Evolutionary conservation across 106 monocot species (phyloP), one percentile per base, ranked within the genome.

Genomic region (Chionographis japonica): DNA sequence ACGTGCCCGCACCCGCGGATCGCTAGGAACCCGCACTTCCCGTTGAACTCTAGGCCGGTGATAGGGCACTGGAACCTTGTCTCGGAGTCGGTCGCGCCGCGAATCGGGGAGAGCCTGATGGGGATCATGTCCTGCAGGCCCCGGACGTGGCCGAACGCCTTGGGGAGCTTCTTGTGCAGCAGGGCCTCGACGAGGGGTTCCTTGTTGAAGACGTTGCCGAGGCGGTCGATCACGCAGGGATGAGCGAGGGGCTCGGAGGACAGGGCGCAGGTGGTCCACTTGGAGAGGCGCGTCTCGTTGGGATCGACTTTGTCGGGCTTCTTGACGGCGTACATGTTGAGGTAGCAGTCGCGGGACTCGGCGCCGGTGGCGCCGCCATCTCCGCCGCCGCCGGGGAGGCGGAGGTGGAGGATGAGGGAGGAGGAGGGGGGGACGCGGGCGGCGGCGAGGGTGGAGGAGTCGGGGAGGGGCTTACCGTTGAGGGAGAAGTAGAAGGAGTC

Each of bases 301-400:
- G 92, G 95, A 19, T 97, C 95, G 37, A 73, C 92, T 76, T 97
- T 97, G 84, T 97, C 95, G 74, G 95, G 92, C 64, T 97, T 97
- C 77, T 97, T 97, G 17, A 19, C 4, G 46, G 82, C 78, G 80
- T 97, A 97, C 95, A 97, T 97, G 56, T 86, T 84, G 75, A 97
- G 95, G 78, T 97, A 97, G 80, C 95, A 97, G 69, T 97, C 92
- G 35, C 95, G 91, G 50, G 95, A 97, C 76, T 97, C 92, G 42
- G 95, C 95, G 10, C 95, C 76, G 38, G 95, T 92, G 69, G 95
- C 76, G 16, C 95, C 95, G 55, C 92, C 95, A 74, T 95, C 95
- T 16, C 95, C 95, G 50, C 95, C 95, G 17, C 92, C 95, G 40
- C 95, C 95, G 40, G 39, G 76, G 35, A 89, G 68, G 40, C 92